A percentile compares a stretch with the other conserved stretches of the same genome.
Evolutionary conservation across 148 eudicot genomes (phyloP).

Genomic region (Silene conica): DNA sequence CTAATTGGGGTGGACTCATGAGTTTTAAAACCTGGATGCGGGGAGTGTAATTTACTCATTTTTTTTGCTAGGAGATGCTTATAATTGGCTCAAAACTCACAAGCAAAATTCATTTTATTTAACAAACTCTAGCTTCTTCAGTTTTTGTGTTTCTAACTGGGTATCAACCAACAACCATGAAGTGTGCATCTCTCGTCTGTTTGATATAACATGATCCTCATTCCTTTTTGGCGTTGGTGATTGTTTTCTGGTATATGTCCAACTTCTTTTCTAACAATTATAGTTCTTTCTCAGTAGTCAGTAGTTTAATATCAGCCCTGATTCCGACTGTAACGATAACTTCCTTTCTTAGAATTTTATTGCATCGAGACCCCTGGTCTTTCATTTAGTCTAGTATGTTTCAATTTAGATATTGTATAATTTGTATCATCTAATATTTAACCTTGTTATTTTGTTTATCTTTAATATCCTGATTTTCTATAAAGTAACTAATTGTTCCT

Average conservation of each 20-base stretch:
- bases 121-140: background rate
- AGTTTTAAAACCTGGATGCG: no score
- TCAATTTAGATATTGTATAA: background rate
- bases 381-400: background rate
- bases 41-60: no score
- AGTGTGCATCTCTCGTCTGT: background rate
- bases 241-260: background rate
- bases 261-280: background rate
- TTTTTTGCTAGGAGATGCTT: no score
- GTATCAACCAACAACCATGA: background rate
- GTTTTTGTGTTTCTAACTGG: background rate
- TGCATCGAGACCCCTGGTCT: background rate
- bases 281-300: background rate
- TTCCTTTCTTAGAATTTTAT: background rate
- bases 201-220: no score
- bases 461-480: background rate
- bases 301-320: background rate
- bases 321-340: background rate
- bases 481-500: constrained; percentile 21
- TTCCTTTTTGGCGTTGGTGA: background rate
- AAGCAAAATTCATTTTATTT: no score
- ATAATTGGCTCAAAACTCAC: background rate
- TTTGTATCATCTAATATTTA: background rate
- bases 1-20: no score
- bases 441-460: background rate